phyloP scores from a whole-genome alignment of 495 filamentous ascomycete species.

The Letharia columbiana region DNA sequence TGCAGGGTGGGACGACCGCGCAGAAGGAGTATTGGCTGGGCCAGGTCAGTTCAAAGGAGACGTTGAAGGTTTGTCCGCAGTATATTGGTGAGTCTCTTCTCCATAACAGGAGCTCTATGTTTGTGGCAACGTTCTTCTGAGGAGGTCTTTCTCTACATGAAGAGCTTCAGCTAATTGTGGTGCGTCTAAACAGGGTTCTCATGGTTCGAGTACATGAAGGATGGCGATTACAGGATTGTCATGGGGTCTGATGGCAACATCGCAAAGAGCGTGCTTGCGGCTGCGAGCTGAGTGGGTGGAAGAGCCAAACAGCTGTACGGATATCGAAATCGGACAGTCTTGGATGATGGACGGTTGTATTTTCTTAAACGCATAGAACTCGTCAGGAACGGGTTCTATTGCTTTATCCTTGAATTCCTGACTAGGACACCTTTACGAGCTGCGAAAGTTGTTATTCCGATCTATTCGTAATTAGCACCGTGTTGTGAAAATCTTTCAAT shows the following conservation, averaged over 20 bases:
- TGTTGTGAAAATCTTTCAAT: no score
- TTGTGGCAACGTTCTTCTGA: neutral
- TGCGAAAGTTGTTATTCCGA: no score
- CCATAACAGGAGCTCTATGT: neutral
- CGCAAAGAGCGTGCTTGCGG: neutral
- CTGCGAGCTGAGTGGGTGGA: neutral
- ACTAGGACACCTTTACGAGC: no score
- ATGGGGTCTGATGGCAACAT: neutral
- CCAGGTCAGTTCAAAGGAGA: slow-evolving; percentile 5
- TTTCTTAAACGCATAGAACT: neutral
- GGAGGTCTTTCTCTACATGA: neutral
- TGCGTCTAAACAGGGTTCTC: slow-evolving; percentile 1
- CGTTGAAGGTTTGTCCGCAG: slow-evolving; percentile 5
- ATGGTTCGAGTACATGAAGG: slow-evolving; percentile 20
- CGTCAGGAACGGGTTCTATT: no score
- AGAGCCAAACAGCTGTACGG: neutral
- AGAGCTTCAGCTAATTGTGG: neutral
- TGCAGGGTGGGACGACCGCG: slow-evolving; percentile 7
- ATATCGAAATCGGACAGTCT: neutral
- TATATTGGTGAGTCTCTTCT: slow-evolving; percentile 5
- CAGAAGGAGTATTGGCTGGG: slow-evolving; percentile 16
- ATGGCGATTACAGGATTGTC: slow-evolving; percentile 17
- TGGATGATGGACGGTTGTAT: neutral
- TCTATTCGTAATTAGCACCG: no score
- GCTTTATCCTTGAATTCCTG: no score